Evolutionary conservation across 345 rosid species (phyloP), one percentile per base, ranked within the genome.

Genomic region (Corchorus capsularis): DNA sequence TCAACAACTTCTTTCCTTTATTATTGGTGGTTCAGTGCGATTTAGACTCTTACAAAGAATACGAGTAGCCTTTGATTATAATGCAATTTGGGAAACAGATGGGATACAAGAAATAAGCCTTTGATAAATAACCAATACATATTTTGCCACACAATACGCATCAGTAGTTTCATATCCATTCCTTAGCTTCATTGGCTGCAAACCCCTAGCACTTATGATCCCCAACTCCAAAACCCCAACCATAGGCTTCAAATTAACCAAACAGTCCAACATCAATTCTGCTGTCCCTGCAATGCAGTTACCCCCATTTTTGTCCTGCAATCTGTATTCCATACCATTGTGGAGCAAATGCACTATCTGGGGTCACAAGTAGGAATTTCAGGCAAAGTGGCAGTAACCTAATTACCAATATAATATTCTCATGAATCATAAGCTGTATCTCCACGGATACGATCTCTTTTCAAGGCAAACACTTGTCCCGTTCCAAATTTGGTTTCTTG

Each of bases 101-200:
- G n/a, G 88, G 88, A 9, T 56, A 13, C 73, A 77, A 8, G 86
- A 17, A 57, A 19, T 83, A 85, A 39, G 75, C 69, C 34, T 45
- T 65, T 37, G 83, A 60, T 78, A 85, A 47, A 54, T n/a, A n/a
- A n/a, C n/a, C n/a, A n/a, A n/a, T n/a, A n/a, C n/a, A n/a, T 87
- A 85, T 73, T 85, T 87, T 9, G 88, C 88, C 39, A 87, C 87
- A 66, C 90, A 85, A 37, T 82, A 87, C 13, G 88, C 88, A 80
- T 87, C 90, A 0, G 85, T 80, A 0, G 84, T 80, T 32, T 79
- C 80, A 6, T 73, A 69, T 6, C 88, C 90, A 63, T 80, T 79
- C 76, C 72, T 87, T 11, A 81, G 54, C 72, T 87, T 87, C 85
- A 87, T 85, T 9, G 88, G 83, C 65, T 67, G 37, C 83, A 87